Conservation (phyloP, 2,329 filamentous ascomycete genomes). For the Aureobasidium leucospermi region DNA sequence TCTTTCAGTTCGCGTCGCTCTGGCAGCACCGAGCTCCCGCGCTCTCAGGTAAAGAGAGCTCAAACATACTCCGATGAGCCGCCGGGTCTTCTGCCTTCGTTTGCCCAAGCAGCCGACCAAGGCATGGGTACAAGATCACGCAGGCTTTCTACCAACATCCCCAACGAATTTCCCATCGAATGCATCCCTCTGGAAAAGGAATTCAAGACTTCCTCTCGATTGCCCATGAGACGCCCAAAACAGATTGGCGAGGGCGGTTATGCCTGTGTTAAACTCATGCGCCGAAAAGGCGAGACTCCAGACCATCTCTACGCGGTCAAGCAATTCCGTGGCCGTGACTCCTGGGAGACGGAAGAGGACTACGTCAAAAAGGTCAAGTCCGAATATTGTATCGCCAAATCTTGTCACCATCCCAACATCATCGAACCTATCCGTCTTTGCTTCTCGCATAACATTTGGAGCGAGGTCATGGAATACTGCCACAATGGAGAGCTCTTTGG, state of each 20-base stretch:
- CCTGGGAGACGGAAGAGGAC: slow-evolving; percentile 59
- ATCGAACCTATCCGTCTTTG: slow-evolving; percentile 74
- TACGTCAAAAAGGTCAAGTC: slow-evolving; percentile 88
- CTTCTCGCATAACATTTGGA: slow-evolving; percentile 66
- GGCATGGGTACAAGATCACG: slow-evolving; percentile 30
- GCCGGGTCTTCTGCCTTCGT: slow-evolving; percentile 2
- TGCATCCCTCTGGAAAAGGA: slow-evolving; percentile 37
- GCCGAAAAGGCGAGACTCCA: slow-evolving; percentile 35
- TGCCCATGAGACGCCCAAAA: slow-evolving; percentile 61
- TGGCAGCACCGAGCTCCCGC: slow-evolving; percentile 9
- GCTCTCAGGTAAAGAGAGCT: neutral
- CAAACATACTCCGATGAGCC: slow-evolving; percentile 1
- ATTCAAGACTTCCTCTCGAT: slow-evolving; percentile 18
- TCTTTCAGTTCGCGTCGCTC: slow-evolving; percentile 11
- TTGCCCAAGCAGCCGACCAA: slow-evolving; percentile 19
- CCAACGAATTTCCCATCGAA: slow-evolving; percentile 25
- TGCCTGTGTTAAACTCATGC: slow-evolving; percentile 75
- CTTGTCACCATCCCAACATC: slow-evolving; percentile 78
- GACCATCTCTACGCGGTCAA: slow-evolving; percentile 74
- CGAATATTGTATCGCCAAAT: slow-evolving; percentile 82
- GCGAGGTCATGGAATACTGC: slow-evolving; percentile 92
- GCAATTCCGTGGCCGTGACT: slow-evolving; percentile 69
- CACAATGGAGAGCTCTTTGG: slow-evolving; percentile 71
- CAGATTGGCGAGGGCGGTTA: slow-evolving; percentile 75
- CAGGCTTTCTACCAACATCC: slow-evolving; percentile 25